Evolutionary conservation across 768 basidiomycete genomes (phyloP).

Genomic region (Scleroderma bovista): DNA sequence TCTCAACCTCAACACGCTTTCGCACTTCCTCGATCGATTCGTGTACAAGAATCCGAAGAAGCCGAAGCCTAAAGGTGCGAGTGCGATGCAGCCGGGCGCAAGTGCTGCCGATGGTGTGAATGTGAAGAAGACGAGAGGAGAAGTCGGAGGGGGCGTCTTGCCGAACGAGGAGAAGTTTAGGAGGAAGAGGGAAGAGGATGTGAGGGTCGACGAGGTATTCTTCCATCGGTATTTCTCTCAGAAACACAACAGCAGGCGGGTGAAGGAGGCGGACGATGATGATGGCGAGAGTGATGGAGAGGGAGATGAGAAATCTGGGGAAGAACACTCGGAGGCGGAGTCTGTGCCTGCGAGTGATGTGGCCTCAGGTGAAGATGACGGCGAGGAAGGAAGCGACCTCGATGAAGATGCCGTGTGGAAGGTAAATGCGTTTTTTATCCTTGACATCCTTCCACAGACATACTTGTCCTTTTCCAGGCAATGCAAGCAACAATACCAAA

Average conservation of each 20-base stretch:
- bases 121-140: slow-evolving; percentile 66
- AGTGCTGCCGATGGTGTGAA: slow-evolving; percentile 54
- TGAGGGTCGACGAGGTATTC: slow-evolving; percentile 90
- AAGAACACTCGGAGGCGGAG: slow-evolving; percentile 21
- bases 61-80: slow-evolving; percentile 62
- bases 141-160: slow-evolving; percentile 39
- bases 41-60: slow-evolving; percentile 96
- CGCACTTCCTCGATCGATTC: slow-evolving; percentile 94
- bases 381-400: slow-evolving; percentile 40
- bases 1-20: slow-evolving; percentile 87
- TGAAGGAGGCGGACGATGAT: slow-evolving; percentile 34
- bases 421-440: slow-evolving; percentile 38
- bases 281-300: slow-evolving; percentile 20
- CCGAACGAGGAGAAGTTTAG: slow-evolving; percentile 78
- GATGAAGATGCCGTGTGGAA: slow-evolving; percentile 85
- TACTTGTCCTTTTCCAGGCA: slow-evolving; percentile 42
- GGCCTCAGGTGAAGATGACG: slow-evolving; percentile 26
- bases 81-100: slow-evolving; percentile 94
- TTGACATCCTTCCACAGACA: not conserved
- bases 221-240: slow-evolving; percentile 85
- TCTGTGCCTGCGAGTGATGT: slow-evolving; percentile 13
- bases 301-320: slow-evolving; percentile 24
- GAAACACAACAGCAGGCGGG: slow-evolving; percentile 55
- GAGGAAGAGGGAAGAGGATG: slow-evolving; percentile 58
- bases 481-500: slow-evolving; percentile 86